Evolutionary conservation across 179 eudicot genomes (phyloP).

Genomic region (Silene noctiflora): DNA sequence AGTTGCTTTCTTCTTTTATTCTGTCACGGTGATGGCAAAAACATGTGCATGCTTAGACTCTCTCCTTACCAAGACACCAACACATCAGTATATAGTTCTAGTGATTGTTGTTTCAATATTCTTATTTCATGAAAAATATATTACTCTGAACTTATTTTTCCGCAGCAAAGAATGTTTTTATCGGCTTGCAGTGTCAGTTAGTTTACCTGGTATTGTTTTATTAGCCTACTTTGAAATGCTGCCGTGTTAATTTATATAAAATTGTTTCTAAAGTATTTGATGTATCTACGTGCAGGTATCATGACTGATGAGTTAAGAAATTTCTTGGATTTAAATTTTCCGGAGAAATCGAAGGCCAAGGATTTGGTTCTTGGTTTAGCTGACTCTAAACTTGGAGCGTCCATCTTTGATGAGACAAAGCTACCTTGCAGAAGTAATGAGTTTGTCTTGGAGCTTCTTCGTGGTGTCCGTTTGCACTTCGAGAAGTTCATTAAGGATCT

Average conservation of each 20-base stretch:
- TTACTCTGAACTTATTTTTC: too few species aligned
- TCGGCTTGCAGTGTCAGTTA: too few species aligned
- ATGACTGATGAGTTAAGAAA: conserved; percentile 83
- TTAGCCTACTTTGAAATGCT: neutral
- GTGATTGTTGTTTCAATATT: neutral
- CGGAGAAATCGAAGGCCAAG: conserved; percentile 64
- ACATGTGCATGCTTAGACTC: neutral
- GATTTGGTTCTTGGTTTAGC: conserved; percentile 72
- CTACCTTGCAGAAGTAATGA: conserved; percentile 84
- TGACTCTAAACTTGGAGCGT: conserved; percentile 78
- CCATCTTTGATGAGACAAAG: conserved; percentile 68
- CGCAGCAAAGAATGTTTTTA: too few species aligned
- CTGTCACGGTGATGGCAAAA: neutral
- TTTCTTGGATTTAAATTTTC: conserved; percentile 69
- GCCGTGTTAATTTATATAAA: neutral
- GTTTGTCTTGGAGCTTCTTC: conserved; percentile 82
- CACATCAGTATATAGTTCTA: neutral
- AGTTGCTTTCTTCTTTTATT: neutral
- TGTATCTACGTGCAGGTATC: conserved; percentile 42
- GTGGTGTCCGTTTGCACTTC: conserved; percentile 89
- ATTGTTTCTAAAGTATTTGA: neutral
- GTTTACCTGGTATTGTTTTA: too few species aligned
- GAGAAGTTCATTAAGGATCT: conserved; percentile 70
- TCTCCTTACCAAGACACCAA: neutral
- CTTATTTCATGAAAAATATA: too few species aligned